Base-by-base conservation (phyloP, 306 rosid species). In the Glycine latifolia region DNA sequence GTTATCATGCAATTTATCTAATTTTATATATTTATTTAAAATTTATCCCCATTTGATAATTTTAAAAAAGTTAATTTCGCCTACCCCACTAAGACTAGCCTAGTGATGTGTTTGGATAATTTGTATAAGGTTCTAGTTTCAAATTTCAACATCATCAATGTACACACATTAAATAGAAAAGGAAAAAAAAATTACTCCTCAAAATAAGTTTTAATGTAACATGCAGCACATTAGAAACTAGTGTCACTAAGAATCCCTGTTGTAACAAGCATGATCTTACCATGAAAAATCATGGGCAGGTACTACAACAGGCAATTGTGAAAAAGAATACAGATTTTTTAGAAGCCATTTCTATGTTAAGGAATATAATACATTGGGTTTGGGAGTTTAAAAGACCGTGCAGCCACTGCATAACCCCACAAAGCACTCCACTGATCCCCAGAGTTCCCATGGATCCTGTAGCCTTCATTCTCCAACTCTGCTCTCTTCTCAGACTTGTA, bases 361-460 rank as follows among this genome's bases (percentile, higher is more conserved):
- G 90, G 12, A 70, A 95, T 88, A 75, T 87, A 91, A 73, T 95
- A 95, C 96, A 93, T 89, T 48, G 98, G 97, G 85, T 93, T 93
- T 10, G 99, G 97, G 76, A 95, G 91, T 79, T 95, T 95, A 76
- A 95, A 95, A 60, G 98, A 93, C 16, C 95, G 85, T 2, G 74
- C 69, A 11, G 94, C 86, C 4, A 87, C 71, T 52, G 98, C 90
- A 84, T 43, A 87, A 59, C 99, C 98, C 89, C 68, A 8, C 84
- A 95, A 86, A 86, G 90, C 97, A 78, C 95, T 95, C 99, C 99
- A 95, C 14, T 91, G 99, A 86, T 95, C 99, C 39, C 98, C 98
- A 3, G 93, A 91, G 88, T 78, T 90, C 33, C 99, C 99, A 15
- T 88, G 96, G 67, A 95, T 89, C n/a, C 66, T 84, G 66, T 88